Percentiles rank a stretch among this genome's conserved stretches.
phyloP scores from a whole-genome alignment of 768 basidiomycete species.

The Pulveroboletus sp. region DNA sequence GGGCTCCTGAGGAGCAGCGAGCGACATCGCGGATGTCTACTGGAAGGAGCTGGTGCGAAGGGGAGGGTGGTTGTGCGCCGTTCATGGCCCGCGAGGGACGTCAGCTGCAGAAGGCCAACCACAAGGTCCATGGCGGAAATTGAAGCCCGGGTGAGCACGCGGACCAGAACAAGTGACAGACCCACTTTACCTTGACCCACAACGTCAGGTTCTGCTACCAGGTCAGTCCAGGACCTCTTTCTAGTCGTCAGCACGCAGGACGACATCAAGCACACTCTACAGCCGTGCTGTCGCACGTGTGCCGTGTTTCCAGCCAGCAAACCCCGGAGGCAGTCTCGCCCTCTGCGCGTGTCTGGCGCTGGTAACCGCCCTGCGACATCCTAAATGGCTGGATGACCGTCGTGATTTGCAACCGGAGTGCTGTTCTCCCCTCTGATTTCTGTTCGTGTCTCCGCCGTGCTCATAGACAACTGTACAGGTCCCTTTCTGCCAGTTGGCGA shows the following conservation, averaged over 20 bases:
- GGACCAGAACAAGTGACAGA: no score
- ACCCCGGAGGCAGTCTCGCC: not conserved
- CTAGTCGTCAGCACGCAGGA: constrained; percentile 10
- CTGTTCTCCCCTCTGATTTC: not conserved
- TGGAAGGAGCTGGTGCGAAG: not conserved
- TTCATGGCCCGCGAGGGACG: constrained; percentile 4
- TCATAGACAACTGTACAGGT: not conserved
- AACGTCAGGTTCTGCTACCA: not conserved
- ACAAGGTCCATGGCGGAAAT: not conserved
- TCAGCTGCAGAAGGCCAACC: not conserved
- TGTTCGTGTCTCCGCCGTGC: not conserved
- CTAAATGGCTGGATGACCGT: constrained; percentile 20
- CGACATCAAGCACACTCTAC: constrained; percentile 24
- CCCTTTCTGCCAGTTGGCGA: no score
- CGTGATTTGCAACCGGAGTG: constrained; percentile 29
- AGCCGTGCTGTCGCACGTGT: constrained; percentile 7
- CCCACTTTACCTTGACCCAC: no score
- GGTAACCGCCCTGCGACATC: constrained; percentile 17
- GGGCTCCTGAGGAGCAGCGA: constrained; percentile 3
- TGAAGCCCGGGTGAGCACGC: not conserved
- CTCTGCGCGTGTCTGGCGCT: not conserved
- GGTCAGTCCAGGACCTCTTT: constrained; percentile 2
- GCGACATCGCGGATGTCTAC: constrained; percentile 10
- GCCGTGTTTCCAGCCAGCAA: constrained; percentile 16
- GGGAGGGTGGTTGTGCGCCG: not conserved